Conservation (phyloP, 2,329 filamentous ascomycete species). For the Xylaria sp. region DNA sequence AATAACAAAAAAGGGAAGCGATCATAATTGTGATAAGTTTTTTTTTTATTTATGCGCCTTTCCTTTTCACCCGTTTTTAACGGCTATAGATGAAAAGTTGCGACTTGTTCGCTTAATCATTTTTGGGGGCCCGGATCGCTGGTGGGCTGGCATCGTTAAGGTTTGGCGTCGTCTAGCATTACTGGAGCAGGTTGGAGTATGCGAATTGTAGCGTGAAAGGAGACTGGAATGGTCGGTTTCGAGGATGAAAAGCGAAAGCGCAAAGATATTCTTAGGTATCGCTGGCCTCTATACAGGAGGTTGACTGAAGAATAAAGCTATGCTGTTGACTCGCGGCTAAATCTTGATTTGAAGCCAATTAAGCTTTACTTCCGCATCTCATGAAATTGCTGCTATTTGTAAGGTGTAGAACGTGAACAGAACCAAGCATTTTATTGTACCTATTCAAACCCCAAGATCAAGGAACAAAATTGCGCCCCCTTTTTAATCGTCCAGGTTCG, state of each 20-base stretch:
- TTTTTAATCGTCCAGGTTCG: slow-evolving; percentile 18
- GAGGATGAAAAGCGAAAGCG: background rate
- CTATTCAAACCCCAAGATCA: slow-evolving; percentile 10
- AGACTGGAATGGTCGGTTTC: background rate
- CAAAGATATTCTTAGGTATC: background rate
- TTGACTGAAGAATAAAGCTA: background rate
- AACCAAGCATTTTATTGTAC: slow-evolving; percentile 4
- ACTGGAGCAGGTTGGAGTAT: background rate
- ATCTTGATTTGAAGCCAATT: background rate
- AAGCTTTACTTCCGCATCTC: background rate
- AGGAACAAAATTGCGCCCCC: slow-evolving; percentile 9
- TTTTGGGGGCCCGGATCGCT: background rate
- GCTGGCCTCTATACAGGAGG: background rate
- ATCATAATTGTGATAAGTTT: background rate
- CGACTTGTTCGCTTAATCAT: background rate
- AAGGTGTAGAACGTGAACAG: background rate
- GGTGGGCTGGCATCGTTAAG: slow-evolving; percentile 2
- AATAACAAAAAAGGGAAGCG: slow-evolving; percentile 54
- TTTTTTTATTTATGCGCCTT: background rate
- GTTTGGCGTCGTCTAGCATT: slow-evolving; percentile 5
- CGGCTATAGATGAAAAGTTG: slow-evolving; percentile 10
- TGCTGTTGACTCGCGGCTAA: background rate
- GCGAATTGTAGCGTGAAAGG: background rate
- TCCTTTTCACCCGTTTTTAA: background rate
- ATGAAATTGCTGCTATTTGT: background rate